Conservation (phyloP, 345 rosid species). For the Rhodomyrtus tomentosa region DNA sequence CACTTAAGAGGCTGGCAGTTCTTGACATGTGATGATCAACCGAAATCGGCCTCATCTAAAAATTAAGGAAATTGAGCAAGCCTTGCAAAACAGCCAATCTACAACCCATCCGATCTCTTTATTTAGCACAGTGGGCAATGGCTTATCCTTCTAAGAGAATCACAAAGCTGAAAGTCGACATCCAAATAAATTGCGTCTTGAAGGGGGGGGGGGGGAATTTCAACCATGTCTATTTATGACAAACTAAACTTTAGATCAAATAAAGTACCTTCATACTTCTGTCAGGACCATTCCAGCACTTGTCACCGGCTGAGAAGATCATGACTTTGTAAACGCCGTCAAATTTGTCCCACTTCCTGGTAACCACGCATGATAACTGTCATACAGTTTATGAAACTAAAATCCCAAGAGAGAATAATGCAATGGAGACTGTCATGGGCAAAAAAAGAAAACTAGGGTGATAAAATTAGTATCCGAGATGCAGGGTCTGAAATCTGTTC, state of each 20-base stretch:
- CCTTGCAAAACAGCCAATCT: background rate
- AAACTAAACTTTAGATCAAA: background rate
- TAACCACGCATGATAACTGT: background rate
- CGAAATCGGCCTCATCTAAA: background rate
- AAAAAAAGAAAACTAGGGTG: background rate
- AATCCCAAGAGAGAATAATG: background rate
- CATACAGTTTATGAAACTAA: background rate
- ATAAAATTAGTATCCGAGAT: background rate
- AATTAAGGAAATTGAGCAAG: background rate
- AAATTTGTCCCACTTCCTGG: conserved; percentile 79
- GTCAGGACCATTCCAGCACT: conserved; percentile 97
- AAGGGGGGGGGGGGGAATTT: background rate
- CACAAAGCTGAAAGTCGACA: background rate
- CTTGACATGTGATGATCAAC: background rate
- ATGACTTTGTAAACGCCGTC: conserved; percentile 52
- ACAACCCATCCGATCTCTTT: background rate
- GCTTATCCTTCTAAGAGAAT: background rate
- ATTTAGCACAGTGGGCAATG: background rate
- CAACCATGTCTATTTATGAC: background rate
- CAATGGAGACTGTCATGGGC: background rate
- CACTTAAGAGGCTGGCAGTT: background rate
- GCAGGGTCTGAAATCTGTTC: background rate
- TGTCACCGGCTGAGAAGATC: conserved; percentile 75
- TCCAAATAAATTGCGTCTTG: background rate
- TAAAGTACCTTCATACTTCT: conserved; percentile 68